Evolutionary conservation across 257 asterid species (phyloP).

Genomic region (Nicotiana knightiana): DNA sequence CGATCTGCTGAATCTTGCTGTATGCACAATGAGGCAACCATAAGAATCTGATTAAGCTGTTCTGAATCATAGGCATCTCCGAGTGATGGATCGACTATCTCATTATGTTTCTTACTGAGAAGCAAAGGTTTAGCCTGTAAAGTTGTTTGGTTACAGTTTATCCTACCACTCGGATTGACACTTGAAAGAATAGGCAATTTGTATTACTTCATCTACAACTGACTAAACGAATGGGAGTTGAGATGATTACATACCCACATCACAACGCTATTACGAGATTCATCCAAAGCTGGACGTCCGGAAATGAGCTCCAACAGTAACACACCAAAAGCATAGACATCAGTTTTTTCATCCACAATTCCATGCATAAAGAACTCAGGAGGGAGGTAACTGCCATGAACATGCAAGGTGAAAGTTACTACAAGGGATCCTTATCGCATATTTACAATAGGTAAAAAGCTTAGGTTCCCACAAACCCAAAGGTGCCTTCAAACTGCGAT

Average conservation of each 20-base stretch:
- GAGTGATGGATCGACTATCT: slow-evolving; percentile 67
- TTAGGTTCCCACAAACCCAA: slow-evolving; percentile 48
- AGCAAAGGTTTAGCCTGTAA: slow-evolving; percentile 84
- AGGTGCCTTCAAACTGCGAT: slow-evolving; percentile 91
- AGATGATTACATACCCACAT: slow-evolving; percentile 75
- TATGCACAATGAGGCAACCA: slow-evolving; percentile 73
- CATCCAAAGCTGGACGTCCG: slow-evolving; percentile 92
- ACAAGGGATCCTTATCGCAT: neutral
- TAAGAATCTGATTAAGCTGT: slow-evolving; percentile 49
- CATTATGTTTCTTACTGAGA: slow-evolving; percentile 33
- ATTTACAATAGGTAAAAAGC: neutral
- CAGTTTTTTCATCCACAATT: slow-evolving; percentile 86
- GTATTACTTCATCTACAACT: neutral
- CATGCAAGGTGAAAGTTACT: slow-evolving; percentile 1
- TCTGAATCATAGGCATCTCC: slow-evolving; percentile 53
- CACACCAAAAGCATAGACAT: slow-evolving; percentile 91
- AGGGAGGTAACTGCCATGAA: slow-evolving; percentile 77
- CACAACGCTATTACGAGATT: slow-evolving; percentile 66
- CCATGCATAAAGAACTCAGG: slow-evolving; percentile 96
- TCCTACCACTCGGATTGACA: neutral
- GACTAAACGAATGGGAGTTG: neutral
- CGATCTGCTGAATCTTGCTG: slow-evolving; percentile 63
- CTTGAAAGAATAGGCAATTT: neutral
- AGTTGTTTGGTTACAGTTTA: neutral
- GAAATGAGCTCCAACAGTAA: slow-evolving; percentile 66